Evolutionary conservation across 306 rosid genomes (phyloP), one percentile per base, ranked within the genome.

Genomic region (Alnus glutinosa): DNA sequence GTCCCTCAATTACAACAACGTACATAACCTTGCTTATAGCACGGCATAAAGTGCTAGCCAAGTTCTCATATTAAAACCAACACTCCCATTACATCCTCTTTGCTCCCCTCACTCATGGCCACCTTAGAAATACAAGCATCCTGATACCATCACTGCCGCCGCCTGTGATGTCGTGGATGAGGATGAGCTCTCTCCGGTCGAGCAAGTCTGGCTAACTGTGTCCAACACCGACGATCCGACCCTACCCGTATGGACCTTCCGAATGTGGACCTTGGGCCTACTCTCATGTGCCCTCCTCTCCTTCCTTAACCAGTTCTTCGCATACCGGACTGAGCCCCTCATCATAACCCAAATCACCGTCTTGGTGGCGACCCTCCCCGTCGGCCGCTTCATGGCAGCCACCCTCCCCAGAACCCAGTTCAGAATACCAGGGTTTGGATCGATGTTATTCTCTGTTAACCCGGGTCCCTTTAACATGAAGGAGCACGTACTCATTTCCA

Each of bases 201-300:
- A 93, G 19, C 59, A 93, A 66, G 98, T 93, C 16, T 88, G 89
- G 2, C 19, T 93, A 32, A 91, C 97, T 1, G 97, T 93, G 0
- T 54, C 88, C 2, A 90, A 84, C 86, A 81, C 83, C 13, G 97
- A 93, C 73, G 92, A 93, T 77, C 86, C 83, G 34, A 81, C 80
- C 19, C 87, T 69, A 2, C 98, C 95, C 0, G 90, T 93, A 14
- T 91, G 98, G 98, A 93, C 98, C 7, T 93, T 93, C 81, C 89
- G 92, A 0, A 93, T 93, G 97, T 93, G 98, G 98, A 62, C 82
- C 46, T 49, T 91, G 2, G 97, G 98, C 0, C 73, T 91, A 0
- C 7, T 87, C 84, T 91, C 93, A 0, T 93, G 95, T 49, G 71
- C 83, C 19, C 85, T 90, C 36, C 69, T 91, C 47, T 90, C 97